Percentiles rank a stretch among this genome's conserved stretches.
Evolutionary conservation across 2,329 filamentous ascomycete genomes (phyloP).

Genomic region (Neopestalotiopsis sp.): DNA sequence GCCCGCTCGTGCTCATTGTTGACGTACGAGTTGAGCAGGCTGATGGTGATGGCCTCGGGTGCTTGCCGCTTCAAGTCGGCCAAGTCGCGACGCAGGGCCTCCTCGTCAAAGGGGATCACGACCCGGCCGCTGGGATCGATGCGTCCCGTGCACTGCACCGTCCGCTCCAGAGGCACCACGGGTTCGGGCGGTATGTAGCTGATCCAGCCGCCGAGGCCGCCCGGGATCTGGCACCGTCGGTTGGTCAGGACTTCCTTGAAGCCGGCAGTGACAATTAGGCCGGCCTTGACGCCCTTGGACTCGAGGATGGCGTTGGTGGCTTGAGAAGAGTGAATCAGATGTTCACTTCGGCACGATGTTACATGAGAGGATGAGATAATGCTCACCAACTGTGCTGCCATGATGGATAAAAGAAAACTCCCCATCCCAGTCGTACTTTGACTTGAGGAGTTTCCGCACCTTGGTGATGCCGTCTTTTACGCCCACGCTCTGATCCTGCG

Average conservation of each 20-base stretch:
- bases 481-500: slow-evolving; percentile 51
- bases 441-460: slow-evolving; percentile 43
- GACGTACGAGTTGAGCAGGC: slow-evolving; percentile 52
- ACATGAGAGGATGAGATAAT: background rate
- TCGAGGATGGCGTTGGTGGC: slow-evolving; percentile 56
- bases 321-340: no score
- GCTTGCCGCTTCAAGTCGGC: slow-evolving; percentile 44
- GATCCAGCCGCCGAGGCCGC: slow-evolving; percentile 55
- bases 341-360: no score
- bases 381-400: slow-evolving; percentile 48
- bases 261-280: slow-evolving; percentile 51
- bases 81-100: slow-evolving; percentile 43
- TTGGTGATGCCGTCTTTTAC: slow-evolving; percentile 51
- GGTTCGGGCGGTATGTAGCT: slow-evolving; percentile 52
- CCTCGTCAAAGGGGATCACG: slow-evolving; percentile 44
- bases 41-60: slow-evolving; percentile 52
- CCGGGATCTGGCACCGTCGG: slow-evolving; percentile 55
- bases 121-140: slow-evolving; percentile 48
- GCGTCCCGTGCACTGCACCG: slow-evolving; percentile 50
- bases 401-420: slow-evolving; percentile 55
- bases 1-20: slow-evolving; percentile 48
- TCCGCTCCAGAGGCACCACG: slow-evolving; percentile 52
- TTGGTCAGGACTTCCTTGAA: slow-evolving; percentile 55
- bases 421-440: slow-evolving; percentile 46
- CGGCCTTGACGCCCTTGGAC: slow-evolving; percentile 53